Base-by-base conservation (phyloP, 345 rosid species). In the Pistacia atlantica region DNA sequence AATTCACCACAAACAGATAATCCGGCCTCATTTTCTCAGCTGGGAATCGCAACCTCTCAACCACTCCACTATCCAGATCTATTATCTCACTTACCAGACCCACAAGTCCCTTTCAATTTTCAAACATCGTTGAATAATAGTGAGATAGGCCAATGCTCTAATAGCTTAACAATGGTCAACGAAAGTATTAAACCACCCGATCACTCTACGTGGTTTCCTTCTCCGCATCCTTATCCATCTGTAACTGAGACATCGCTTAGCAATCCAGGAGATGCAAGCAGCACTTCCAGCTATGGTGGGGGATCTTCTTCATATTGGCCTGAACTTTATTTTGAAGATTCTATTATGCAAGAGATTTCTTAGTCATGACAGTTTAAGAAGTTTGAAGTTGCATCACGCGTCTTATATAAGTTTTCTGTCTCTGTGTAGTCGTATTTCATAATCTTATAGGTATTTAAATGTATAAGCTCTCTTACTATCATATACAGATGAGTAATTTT, bases 51-150 rank as follows among this genome's bases (percentile, higher is more conserved):
- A 74, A 25, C 79, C 35, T 78, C 86, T 79, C 86, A 84, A 85
- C 87, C 79, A 85, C 90, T 85, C 88, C 86, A 83, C 84, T 75
- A 82, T 69, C 82, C 80, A 28, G 60, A 69, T 76, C 77, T 73
- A 66, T 75, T 79, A 69, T 75, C 89, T 74, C 84, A 82, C 51
- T 76, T 80, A 12, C 73, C 82, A 83, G 83, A 83, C 81, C 83
- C 84, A 80, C 86, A 83, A 52, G 86, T 83, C 87, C 83, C 90
- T 86, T 81, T 84, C 89, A 74, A 33, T 70, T 80, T 86, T 83
- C 92, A 85, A 85, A 83, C 84, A 66, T 58, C 78, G 73, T 85
- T 85, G 85, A 83, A 66, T 63, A 54, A 12, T 69, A 75, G 20
- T 74, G 89, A 78, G 65, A 73, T 79, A 79, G 81, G 78, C 38